Evolutionary conservation across 1,139 yeast genomes (phyloP), one percentile per base, ranked within the genome.

Genomic region (Diutina ranongensis): DNA sequence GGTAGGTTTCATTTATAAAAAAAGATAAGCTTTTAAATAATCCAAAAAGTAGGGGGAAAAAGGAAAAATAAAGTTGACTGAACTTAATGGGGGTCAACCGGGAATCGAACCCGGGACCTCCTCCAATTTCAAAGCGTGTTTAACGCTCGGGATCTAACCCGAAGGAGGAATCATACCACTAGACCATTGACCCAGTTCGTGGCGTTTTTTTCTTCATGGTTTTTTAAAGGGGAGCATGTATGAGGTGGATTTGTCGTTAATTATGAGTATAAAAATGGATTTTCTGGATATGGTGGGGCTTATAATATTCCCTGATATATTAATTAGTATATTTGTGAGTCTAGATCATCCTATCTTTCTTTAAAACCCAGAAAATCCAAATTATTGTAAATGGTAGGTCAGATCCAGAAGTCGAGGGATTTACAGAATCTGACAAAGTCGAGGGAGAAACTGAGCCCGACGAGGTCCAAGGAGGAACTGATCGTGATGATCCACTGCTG

Each of bases 41-140:
- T 27, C 31, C 8, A 27, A 12, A 27, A 27, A 27, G 12, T 12
- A 8, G n/a, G n/a, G n/a, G 28, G 34, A 12, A 31, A 12, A 31
- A 31, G 13, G 4, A n/a, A 9, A 31, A 31, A 12, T 31, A 31
- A 9, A n/a, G 34, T 12, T 4, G 34, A 12, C 31, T 27, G 31
- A 8, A 27, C 31, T 31, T 21, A 7, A 22, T 15, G 7, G 42
- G 42, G 42, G 42, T 25, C 42, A 25, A 25, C 42, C 42, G 42
- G 42, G 42, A 38, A 38, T 38, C 18, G 42, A 38, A 38, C 42
- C 42, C 42, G 33, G 40, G 42, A 38, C 22, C 42, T 38, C 42
- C 32, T 25, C 42, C 42, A 38, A 15, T 38, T 25, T 16, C 42
- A 16, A 20, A 21, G 19, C 38, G 13, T 21, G 28, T 15, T 22